Evolutionary conservation across 1,284 basidiomycete species (phyloP).

Genomic region (Tetrapyrgos nigripes): DNA sequence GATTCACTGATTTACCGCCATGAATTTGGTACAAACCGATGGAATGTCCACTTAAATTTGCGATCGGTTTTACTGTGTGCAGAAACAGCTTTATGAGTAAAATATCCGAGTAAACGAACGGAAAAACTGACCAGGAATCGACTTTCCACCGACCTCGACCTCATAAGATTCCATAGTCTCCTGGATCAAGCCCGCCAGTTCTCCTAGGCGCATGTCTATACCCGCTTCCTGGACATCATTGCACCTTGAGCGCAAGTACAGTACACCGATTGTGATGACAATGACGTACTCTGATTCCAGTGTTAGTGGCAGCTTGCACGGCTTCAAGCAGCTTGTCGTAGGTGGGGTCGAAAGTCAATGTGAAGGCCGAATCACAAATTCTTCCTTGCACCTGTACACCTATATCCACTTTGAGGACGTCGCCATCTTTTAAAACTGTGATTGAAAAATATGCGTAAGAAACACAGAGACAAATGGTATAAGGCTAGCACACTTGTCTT

Average conservation of each 20-base stretch:
- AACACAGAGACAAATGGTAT: background rate
- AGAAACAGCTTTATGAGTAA: slow-evolving; percentile 13
- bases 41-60: slow-evolving; percentile 91
- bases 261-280: background rate
- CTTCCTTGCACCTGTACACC: slow-evolving; percentile 96
- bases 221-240: slow-evolving; percentile 80
- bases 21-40: slow-evolving; percentile 93
- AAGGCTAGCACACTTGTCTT: slow-evolving; percentile 65
- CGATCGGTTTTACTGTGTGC: slow-evolving; percentile 83
- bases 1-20: slow-evolving; percentile 87
- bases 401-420: slow-evolving; percentile 97
- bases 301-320: slow-evolving; percentile 93
- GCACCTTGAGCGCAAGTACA: slow-evolving; percentile 2
- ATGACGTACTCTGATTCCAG: slow-evolving; percentile 76
- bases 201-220: slow-evolving; percentile 94
- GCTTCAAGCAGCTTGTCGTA: slow-evolving; percentile 92
- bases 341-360: slow-evolving; percentile 87
- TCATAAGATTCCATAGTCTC: slow-evolving; percentile 99
- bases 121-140: slow-evolving; percentile 73
- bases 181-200: slow-evolving; percentile 92
- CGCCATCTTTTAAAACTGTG: slow-evolving; percentile 50
- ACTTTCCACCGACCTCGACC: slow-evolving; percentile 89
- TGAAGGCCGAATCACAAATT: slow-evolving; percentile 97
- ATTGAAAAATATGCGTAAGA: background rate
- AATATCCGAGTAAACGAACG: background rate